Evolutionary conservation across 108 stramenopile genomes (phyloP), one percentile per base, ranked within the genome.

Genomic region (Fragilariopsis cylindrus): DNA sequence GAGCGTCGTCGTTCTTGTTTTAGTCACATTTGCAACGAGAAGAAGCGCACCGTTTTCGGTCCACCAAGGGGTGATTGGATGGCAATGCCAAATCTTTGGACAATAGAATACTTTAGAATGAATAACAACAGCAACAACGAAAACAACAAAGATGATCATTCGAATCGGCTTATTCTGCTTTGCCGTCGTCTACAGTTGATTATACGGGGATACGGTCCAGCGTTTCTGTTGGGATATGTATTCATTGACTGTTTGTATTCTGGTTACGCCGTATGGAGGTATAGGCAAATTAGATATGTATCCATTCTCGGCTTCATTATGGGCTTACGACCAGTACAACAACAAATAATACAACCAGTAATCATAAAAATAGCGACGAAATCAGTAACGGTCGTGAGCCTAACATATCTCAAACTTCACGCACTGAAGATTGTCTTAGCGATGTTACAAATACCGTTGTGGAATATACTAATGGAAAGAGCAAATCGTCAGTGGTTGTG

Each of bases 31-130:
- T 30, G 30, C 30, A 30, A 30, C 0, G 30, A 30, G 30, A 30
- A 30, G 30, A 30, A 30, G 30, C 30, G 30, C 30, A 30, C 0
- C 30, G 30, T 30, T 30, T 30, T 2, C 30, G 30, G 80, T 3
- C 56, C 55, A 49, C 19, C 19, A 19, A 19, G 81, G 53, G 85
- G 82, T 7, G 87, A 87, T 76, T 90, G 89, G 89, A 77, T 90
- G 67, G 69, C 84, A 3, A 65, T 85, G 65, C 81, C 82, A 15
- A 65, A 50, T 47, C 65, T 90, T 18, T 90, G 89, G 87, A 87
- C 66, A 13, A 12, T 52, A 0, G 66, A 50, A 39, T 44, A 49
- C 5, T 6, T 50, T 44, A 65, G 48, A 8, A 43, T 7, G 43
- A 57, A 71, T 50, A 13, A n/a, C 47, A 48, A 30, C 56, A 19